These are phyloP conservation scores for Plasmodium gaboni DNA, from an alignment of 169 alveolate species.

Conservation along the genomic window DNA sequence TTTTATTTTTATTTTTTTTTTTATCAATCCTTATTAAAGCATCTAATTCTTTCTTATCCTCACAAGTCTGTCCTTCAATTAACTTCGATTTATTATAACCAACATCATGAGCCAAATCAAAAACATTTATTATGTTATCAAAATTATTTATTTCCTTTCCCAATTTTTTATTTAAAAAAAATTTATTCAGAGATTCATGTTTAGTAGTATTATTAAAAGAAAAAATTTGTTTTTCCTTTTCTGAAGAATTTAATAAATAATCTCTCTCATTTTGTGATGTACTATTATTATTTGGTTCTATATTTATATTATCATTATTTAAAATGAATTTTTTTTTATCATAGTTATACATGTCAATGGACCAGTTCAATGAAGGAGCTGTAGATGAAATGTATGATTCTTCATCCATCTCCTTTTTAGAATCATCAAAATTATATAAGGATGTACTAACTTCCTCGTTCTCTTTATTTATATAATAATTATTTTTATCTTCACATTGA, in stretches of 20 bases:
- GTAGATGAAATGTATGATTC: slow-evolving; percentile 31
- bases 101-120: not conserved
- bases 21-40: too few relatives aligned
- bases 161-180: slow-evolving; percentile 19
- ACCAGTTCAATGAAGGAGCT: not conserved
- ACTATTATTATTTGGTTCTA: too few relatives aligned
- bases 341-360: too few relatives aligned
- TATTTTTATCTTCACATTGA: not conserved
- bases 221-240: too few relatives aligned
- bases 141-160: not conserved
- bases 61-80: too few relatives aligned
- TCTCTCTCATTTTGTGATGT: too few relatives aligned
- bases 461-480: not conserved
- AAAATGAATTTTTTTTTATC: too few relatives aligned
- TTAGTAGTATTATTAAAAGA: not conserved
- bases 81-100: too few relatives aligned
- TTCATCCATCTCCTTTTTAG: not conserved
- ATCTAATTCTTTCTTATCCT: too few relatives aligned
- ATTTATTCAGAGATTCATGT: slow-evolving; percentile 20
- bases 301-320: too few relatives aligned
- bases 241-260: too few relatives aligned
- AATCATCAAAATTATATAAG: too few relatives aligned
- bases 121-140: not conserved
- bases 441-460: not conserved
- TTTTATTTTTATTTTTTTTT: not conserved